Evolutionary conservation across 2,329 filamentous ascomycete species (phyloP), one percentile per base, ranked within the genome.

Genomic region (Ascochyta rabiei): DNA sequence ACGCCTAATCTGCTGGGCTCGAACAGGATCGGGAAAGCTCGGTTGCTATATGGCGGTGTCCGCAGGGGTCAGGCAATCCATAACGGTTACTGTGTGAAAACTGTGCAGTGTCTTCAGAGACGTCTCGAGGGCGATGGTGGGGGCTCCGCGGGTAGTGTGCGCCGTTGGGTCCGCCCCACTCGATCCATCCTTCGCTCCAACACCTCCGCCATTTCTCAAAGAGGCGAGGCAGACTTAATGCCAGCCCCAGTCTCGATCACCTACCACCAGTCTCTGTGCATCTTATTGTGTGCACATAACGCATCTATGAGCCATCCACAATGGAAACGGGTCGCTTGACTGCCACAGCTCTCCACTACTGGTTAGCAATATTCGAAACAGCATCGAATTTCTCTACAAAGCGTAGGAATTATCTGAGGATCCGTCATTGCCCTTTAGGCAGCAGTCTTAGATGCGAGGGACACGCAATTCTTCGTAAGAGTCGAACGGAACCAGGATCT

Each of bases 151-250:
- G 34, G 35, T 34, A 38, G 35, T 18, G 9, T 21, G 19, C 16
- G 18, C 35, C 19, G 19, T 19, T 21, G 18, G 16, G 7, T 15
- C 44, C n/a, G 28, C 24, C 42, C 48, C 48, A 39, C 41, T n/a
- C 21, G 30, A 47, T 49, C 19, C 18, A 39, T 48, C 50, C 28
- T 39, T 48, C 44, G 51, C 51, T 12, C 35, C 23, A 18, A 38
- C 35, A 38, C n/a, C n/a, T 3, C 15, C 35, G 35, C 35, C 35
- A 16, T 38, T 19, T 38, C 23, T 33, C 35, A 31, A 42, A 46
- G 45, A 37, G 46, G 52, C 52, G 52, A 55, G 52, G 52, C 52
- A 55, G 52, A 55, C n/a, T 54, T 30, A 28, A 43, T 30, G 45
- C 51, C 30, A 31, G 40, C 23, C 4, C 15, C 21, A 48, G 45